Evolutionary conservation across 352 stramenopile species (phyloP), one percentile per base, ranked within the genome.

Genomic region (Pythium guiyangense): DNA sequence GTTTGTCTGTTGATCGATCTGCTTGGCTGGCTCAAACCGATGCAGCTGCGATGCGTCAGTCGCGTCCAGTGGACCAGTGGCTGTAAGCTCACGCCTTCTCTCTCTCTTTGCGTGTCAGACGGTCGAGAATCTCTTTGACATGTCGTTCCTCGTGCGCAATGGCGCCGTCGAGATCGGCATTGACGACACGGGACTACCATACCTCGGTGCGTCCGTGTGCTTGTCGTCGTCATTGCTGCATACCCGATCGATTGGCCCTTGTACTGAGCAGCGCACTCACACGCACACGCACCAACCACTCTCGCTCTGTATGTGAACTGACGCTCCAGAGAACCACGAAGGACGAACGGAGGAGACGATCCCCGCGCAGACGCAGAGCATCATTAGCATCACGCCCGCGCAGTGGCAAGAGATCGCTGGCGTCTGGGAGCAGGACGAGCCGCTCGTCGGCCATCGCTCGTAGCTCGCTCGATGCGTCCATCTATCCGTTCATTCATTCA

Each of bases 101-200:
- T 35, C 8, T 31, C 18, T 51, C n/a, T 35, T 17, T 59, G 42
- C 17, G n/a, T 46, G 45, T 11, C 12, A 92, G 82, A 93, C 83
- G 6, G 72, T 93, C 20, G 83, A 93, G 62, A 93, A 93, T 49
- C 62, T 93, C 5, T 93, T 93, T 45, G 83, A 93, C 63, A 86
- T 82, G 60, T 91, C 80, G 17, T 93, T 93, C 58, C 67, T 93
- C 2, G 80, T 93, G 37, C 80, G 83, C 26, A 89, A 91, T 49
- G 79, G 69, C 45, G 66, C 70, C 3, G 72, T 83, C 34, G 79
- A 89, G 60, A 84, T 93, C 31, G 76, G 75, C 37, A 60, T 91
- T 12, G 77, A 90, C 54, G 60, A 68, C 17, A 65, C 65, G 15
- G 83, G 79, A 2, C 58, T 89, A 15, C 83, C 83, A 1, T 88